Conservation (phyloP, 2,329 filamentous ascomycete species). For the Diaporthe humulicola region DNA sequence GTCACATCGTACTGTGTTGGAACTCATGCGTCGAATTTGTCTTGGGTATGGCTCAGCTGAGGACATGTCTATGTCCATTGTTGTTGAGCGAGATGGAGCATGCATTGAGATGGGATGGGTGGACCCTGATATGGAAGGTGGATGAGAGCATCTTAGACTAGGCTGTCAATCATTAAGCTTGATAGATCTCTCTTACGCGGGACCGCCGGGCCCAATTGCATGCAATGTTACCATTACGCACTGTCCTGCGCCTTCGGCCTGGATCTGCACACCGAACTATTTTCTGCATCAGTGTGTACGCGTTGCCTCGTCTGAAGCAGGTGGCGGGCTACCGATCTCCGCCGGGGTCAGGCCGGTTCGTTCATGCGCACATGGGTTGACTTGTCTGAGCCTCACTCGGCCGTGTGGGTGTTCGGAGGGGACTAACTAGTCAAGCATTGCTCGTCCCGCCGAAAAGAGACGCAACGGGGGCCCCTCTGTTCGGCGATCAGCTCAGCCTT, state of each 20-base stretch:
- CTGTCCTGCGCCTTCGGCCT: constrained; percentile 6
- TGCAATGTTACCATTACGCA: neutral
- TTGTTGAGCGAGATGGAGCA: neutral
- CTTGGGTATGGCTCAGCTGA: neutral
- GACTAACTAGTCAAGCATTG: neutral
- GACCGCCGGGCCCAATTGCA: neutral
- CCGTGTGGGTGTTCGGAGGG: neutral
- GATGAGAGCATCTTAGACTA: neutral
- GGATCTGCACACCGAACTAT: constrained; percentile 6
- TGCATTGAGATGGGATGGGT: neutral
- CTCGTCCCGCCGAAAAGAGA: constrained; percentile 1
- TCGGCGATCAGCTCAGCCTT: constrained; percentile 7
- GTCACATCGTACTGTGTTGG: neutral
- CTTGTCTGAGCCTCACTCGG: constrained; percentile 2
- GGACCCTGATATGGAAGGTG: neutral
- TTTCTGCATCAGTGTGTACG: constrained; percentile 26
- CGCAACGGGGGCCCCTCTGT: neutral
- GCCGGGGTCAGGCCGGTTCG: constrained; percentile 21
- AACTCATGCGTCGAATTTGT: neutral
- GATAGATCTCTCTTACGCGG: neutral
- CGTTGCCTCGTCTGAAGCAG: neutral
- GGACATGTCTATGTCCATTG: neutral
- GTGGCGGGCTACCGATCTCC: constrained; percentile 23
- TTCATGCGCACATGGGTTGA: constrained; percentile 9
- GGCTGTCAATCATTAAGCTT: constrained; percentile 15